Percentiles rank a stretch among this genome's conserved stretches.
Evolutionary conservation across 306 rosid genomes (phyloP).

Genomic region (Glycine tomentella): DNA sequence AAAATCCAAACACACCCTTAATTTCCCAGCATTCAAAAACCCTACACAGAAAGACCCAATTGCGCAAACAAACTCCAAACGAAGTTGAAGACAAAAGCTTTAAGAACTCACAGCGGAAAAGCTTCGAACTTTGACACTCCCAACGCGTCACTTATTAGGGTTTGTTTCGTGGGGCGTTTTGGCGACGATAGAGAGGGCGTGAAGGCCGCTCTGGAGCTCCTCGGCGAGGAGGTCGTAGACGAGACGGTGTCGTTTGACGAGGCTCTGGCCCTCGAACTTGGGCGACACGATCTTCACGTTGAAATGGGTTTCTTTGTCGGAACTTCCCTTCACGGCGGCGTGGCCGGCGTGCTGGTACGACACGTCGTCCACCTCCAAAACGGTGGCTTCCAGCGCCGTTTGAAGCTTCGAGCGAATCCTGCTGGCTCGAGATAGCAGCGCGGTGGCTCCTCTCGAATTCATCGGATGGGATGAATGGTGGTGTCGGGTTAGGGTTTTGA

Average conservation of each 20-base stretch:
- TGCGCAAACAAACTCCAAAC: neutral
- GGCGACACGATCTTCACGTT: slow-evolving; percentile 76
- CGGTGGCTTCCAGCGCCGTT: slow-evolving; percentile 70
- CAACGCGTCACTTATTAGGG: slow-evolving; percentile 6
- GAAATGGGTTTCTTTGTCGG: slow-evolving; percentile 77
- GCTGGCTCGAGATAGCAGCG: slow-evolving; percentile 63
- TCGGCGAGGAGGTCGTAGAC: slow-evolving; percentile 50
- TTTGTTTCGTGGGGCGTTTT: slow-evolving; percentile 40
- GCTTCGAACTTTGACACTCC: neutral
- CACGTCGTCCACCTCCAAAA: slow-evolving; percentile 82
- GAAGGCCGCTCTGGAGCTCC: slow-evolving; percentile 49
- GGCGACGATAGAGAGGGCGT: slow-evolving; percentile 52
- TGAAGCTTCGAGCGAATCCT: slow-evolving; percentile 76
- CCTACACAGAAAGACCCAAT: neutral
- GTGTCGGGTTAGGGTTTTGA: slow-evolving; percentile 3
- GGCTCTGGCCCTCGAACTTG: slow-evolving; percentile 69
- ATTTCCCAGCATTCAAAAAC: neutral
- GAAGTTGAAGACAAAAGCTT: slow-evolving; percentile 22
- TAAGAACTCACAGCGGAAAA: neutral
- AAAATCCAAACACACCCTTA: too few species aligned
- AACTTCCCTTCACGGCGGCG: slow-evolving; percentile 62
- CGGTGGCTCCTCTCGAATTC: slow-evolving; percentile 61
- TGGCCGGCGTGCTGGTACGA: slow-evolving; percentile 91
- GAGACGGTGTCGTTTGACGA: slow-evolving; percentile 55
- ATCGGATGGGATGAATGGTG: slow-evolving; percentile 46